phyloP scores from a whole-genome alignment of 2,329 filamentous ascomycete species.

The Xylaria sp. region DNA sequence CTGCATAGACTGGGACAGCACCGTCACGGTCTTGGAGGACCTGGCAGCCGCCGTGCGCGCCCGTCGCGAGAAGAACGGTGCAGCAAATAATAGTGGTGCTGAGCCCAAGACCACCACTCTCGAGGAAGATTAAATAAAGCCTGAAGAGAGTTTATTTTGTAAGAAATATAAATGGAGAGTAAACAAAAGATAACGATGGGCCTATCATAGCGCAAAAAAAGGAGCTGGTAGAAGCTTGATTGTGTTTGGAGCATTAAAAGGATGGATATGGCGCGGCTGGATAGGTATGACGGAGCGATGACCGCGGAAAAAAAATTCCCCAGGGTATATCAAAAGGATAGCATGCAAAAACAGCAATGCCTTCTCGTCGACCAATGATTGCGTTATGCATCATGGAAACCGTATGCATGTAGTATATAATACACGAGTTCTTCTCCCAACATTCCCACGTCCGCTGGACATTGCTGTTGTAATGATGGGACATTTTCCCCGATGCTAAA shows the following conservation, averaged over 20 bases:
- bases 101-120: conserved; percentile 58
- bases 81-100: conserved; percentile 47
- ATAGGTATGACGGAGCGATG: conserved; percentile 4
- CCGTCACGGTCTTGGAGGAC: conserved; percentile 82
- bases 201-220: background rate
- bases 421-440: background rate
- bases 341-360: background rate
- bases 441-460: background rate
- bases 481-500: background rate
- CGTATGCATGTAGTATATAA: conserved; percentile 11
- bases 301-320: background rate
- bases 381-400: background rate
- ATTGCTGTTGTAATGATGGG: background rate
- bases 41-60: conserved; percentile 85
- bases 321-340: background rate
- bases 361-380: background rate
- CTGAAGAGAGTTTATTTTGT: background rate
- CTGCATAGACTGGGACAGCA: conserved; percentile 93
- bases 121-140: conserved; percentile 61
- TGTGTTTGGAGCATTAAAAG: conserved; percentile 11
- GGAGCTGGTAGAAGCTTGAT: conserved; percentile 4
- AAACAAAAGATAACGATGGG: background rate
- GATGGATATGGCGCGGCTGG: conserved; percentile 22
- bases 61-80: conserved; percentile 68
- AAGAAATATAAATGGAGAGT: background rate